Conservation (phyloP, 1,139 yeast species). For the Kodamaea alishanica region DNA sequence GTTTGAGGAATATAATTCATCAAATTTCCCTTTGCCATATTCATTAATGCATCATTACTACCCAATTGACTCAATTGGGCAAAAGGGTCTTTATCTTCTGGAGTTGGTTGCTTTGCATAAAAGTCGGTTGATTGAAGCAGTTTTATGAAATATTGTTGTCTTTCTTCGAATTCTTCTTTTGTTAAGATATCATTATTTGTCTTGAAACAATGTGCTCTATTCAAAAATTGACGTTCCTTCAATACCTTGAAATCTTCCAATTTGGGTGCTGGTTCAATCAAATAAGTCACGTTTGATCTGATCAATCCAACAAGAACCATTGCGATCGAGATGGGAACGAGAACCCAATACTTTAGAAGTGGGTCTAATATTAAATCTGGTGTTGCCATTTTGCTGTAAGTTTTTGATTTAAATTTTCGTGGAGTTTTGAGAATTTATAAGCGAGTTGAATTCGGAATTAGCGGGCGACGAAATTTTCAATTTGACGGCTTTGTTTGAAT, state of each 20-base stretch:
- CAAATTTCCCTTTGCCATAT: constrained; percentile 76
- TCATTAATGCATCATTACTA: constrained; percentile 70
- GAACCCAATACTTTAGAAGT: constrained; percentile 81
- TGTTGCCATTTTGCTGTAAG: constrained; percentile 9
- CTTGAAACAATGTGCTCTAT: constrained; percentile 53
- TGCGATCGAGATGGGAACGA: constrained; percentile 82
- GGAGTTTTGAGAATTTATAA: background rate
- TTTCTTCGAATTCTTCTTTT: constrained; percentile 41
- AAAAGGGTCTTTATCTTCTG: constrained; percentile 41
- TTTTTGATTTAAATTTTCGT: background rate
- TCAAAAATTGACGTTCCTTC: constrained; percentile 63
- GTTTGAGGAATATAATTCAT: constrained; percentile 90
- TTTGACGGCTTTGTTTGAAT: too few relatives aligned
- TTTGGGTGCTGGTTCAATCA: constrained; percentile 58
- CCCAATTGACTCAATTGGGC: constrained; percentile 72
- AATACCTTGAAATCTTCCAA: constrained; percentile 48
- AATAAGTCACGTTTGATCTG: constrained; percentile 62
- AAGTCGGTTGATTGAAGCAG: constrained; percentile 51
- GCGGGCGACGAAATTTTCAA: background rate
- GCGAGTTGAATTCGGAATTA: background rate
- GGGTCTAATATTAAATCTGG: constrained; percentile 65
- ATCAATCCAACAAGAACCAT: constrained; percentile 89
- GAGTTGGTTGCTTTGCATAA: constrained; percentile 40
- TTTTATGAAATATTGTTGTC: constrained; percentile 43
- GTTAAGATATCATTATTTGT: constrained; percentile 46